Evolutionary conservation across 2,329 filamentous ascomycete genomes (phyloP).

Genomic region (Akanthomyces uredinophilus): DNA sequence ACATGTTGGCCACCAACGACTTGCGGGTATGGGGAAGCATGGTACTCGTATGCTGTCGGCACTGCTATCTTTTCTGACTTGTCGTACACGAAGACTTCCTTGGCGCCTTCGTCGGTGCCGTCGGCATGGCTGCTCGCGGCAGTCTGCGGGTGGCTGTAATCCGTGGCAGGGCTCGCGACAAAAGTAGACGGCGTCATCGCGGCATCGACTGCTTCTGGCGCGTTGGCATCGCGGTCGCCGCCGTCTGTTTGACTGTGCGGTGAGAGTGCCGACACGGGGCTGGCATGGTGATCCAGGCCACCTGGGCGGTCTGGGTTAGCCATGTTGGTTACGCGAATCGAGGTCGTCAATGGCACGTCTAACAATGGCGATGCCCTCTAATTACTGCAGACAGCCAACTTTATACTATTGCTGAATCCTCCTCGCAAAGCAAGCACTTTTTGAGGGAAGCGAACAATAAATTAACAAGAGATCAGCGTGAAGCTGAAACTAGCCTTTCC

Average conservation of each 20-base stretch:
- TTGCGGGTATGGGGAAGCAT: not conserved
- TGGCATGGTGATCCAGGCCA: not conserved
- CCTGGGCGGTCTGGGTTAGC: not conserved
- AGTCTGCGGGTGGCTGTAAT: not conserved
- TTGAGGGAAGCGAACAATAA: not conserved
- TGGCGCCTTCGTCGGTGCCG: not conserved
- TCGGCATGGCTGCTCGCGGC: not conserved
- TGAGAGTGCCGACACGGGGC: not conserved
- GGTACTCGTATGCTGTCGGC: not conserved
- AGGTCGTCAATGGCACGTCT: not conserved
- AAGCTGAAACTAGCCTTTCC: conserved; percentile 6
- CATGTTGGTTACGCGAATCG: not conserved
- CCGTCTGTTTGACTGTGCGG: not conserved
- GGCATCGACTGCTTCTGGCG: not conserved
- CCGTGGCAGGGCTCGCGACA: conserved; percentile 3
- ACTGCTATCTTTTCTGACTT: conserved; percentile 1
- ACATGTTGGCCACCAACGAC: not conserved
- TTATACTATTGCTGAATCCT: not conserved
- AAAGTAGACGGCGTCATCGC: not conserved
- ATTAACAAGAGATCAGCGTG: not conserved
- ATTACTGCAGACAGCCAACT: not conserved
- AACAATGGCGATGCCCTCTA: not conserved
- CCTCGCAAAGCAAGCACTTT: not conserved
- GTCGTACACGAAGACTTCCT: not conserved
- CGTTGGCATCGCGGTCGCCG: conserved; percentile 1